Percentiles rank a stretch among this genome's conserved stretches.
Conservation (phyloP, 2,329 filamentous ascomycete genomes). For the Calonectria pseudoturangicola region DNA sequence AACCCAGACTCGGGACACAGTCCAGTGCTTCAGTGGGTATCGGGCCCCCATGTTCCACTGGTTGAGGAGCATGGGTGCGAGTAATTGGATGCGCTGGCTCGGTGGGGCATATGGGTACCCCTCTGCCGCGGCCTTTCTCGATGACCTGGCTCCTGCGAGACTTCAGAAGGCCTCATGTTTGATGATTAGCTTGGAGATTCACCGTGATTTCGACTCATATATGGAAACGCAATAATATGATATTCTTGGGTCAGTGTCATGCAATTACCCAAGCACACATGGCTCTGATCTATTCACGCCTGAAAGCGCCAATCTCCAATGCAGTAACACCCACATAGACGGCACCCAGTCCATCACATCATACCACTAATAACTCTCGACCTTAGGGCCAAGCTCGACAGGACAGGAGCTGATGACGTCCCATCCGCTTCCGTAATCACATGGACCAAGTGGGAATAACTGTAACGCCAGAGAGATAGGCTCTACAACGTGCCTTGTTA, state of each 20-base stretch:
- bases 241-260: not conserved
- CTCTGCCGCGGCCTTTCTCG: not conserved
- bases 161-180: constrained; percentile 12
- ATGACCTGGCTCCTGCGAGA: not conserved
- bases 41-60: constrained; percentile 18
- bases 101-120: constrained; percentile 27
- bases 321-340: not conserved
- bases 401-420: constrained; percentile 8
- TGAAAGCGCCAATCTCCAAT: not conserved
- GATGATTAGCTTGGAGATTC: constrained; percentile 3
- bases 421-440: constrained; percentile 3
- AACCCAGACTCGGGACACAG: constrained; percentile 10
- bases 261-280: not conserved
- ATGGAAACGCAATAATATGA: not conserved
- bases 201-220: not conserved
- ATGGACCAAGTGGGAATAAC: not conserved
- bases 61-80: constrained; percentile 20
- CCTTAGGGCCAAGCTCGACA: not conserved
- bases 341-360: constrained; percentile 11
- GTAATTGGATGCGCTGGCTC: constrained; percentile 30
- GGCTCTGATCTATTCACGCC: not conserved
- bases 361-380: constrained; percentile 21
- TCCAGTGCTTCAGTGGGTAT: constrained; percentile 35
- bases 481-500: no score
- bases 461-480: not conserved